Percentiles rank a stretch among this genome's conserved stretches.
Conservation (phyloP, 228 moss, liverwort and hornwort species). For the Sphagnum magellanicum region DNA sequence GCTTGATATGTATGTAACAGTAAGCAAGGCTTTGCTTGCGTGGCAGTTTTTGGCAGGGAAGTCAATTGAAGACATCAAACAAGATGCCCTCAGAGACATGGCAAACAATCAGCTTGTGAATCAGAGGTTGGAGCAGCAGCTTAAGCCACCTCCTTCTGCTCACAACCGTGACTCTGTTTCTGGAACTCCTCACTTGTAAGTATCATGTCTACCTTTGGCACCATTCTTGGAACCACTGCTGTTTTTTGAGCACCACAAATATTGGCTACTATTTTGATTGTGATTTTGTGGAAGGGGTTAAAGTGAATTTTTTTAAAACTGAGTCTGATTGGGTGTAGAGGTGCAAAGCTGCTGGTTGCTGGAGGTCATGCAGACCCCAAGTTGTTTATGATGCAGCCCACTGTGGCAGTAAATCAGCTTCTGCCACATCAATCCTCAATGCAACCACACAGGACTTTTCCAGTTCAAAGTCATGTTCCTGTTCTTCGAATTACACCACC, state of each 20-base stretch:
- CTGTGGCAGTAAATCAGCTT: slow-evolving; percentile 6
- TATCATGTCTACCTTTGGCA: not conserved
- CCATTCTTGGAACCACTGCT: not conserved
- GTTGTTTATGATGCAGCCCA: slow-evolving; percentile 18
- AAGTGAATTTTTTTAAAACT: not conserved
- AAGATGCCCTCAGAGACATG: slow-evolving; percentile 42
- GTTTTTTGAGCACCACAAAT: not conserved
- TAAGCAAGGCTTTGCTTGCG: not conserved
- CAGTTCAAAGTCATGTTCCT: slow-evolving; percentile 8
- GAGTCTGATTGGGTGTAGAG: slow-evolving; percentile 10
- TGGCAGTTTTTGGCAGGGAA: slow-evolving; percentile 43
- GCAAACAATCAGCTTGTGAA: slow-evolving; percentile 11
- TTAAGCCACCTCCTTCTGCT: not conserved
- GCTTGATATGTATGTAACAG: not conserved
- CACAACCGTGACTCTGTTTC: not conserved
- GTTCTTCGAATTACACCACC: slow-evolving; percentile 10
- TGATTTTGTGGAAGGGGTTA: not conserved
- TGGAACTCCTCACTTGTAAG: slow-evolving; percentile 20
- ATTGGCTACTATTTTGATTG: not conserved
- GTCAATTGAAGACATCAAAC: slow-evolving; percentile 37
- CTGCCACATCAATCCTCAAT: slow-evolving; percentile 8
- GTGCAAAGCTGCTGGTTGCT: slow-evolving; percentile 5
- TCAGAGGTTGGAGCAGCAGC: not conserved
- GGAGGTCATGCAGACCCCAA: slow-evolving; percentile 12
- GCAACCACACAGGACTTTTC: slow-evolving; percentile 8